Percentiles rank a stretch among this genome's conserved stretches.
These are phyloP conservation scores for Neofusicoccum cordaticola DNA, from an alignment of 2,329 filamentous ascomycete genomes.

Conservation along the genomic window DNA sequence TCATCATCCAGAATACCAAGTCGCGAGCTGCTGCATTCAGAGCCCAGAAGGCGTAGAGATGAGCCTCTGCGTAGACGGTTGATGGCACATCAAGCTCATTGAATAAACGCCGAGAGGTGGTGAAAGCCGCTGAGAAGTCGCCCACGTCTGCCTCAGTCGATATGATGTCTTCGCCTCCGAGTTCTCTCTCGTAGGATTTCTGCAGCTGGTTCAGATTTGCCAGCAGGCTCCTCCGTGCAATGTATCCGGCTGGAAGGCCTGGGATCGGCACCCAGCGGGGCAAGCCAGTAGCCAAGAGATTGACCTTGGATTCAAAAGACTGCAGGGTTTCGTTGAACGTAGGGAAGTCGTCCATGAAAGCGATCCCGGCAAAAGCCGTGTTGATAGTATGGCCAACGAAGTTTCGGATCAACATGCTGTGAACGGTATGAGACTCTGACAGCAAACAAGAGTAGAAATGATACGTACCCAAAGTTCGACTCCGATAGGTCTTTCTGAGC, in stretches of 20 bases:
- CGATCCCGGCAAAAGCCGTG: constrained; percentile 52
- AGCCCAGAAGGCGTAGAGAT: constrained; percentile 55
- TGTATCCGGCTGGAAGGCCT: constrained; percentile 47
- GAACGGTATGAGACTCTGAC: constrained; percentile 29
- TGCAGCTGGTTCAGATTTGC: constrained; percentile 27
- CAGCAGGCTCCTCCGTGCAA: constrained; percentile 31
- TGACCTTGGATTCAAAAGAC: constrained; percentile 54
- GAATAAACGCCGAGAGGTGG: constrained; percentile 24
- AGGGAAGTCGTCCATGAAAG: constrained; percentile 52
- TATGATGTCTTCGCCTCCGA: constrained; percentile 25
- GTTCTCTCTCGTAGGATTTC: constrained; percentile 30
- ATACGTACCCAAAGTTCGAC: constrained; percentile 42
- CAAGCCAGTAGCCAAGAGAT: constrained; percentile 53
- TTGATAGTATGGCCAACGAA: constrained; percentile 55
- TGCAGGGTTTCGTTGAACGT: constrained; percentile 55
- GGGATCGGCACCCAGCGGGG: constrained; percentile 57
- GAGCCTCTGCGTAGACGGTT: constrained; percentile 31
- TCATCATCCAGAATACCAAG: constrained; percentile 42
- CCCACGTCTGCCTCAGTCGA: constrained; percentile 32
- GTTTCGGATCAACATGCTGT: constrained; percentile 49
- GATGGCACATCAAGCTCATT: constrained; percentile 17
- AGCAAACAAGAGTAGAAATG: constrained; percentile 24
- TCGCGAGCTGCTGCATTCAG: constrained; percentile 49
- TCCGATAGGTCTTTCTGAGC: constrained; percentile 48
- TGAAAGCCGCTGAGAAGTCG: constrained; percentile 32